phyloP scores from a whole-genome alignment of 2,329 filamentous ascomycete genomes.

The Rugonectria rugulosa region DNA sequence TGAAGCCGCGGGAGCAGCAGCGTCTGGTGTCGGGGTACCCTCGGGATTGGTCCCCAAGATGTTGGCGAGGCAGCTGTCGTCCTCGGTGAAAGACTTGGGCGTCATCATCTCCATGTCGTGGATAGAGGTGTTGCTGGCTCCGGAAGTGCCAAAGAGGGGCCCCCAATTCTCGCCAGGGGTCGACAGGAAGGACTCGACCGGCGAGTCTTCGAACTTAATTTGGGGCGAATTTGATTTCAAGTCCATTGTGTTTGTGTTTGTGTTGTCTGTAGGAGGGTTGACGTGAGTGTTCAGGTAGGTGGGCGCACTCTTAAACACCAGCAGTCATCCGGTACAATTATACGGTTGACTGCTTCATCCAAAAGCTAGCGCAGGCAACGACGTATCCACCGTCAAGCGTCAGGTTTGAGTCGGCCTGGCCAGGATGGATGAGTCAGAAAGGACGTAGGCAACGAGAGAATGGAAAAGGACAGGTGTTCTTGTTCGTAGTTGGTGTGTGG shows the following conservation, averaged over 20 bases:
- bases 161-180: conserved; percentile 57
- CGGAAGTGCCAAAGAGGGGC: conserved; percentile 54
- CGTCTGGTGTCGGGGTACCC: conserved; percentile 35
- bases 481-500: conserved; percentile 24
- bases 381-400: conserved; percentile 24
- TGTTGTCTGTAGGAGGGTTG: conserved; percentile 15
- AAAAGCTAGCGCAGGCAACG: conserved; percentile 20
- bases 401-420: conserved; percentile 35
- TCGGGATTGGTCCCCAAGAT: conserved; percentile 21
- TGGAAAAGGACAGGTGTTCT: conserved; percentile 42
- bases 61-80: conserved; percentile 22
- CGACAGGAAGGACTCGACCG: conserved; percentile 62
- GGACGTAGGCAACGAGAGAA: conserved; percentile 26
- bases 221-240: conserved; percentile 51
- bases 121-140: conserved; percentile 45
- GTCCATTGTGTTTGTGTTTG: conserved; percentile 48
- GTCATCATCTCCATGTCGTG: conserved; percentile 60
- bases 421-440: conserved; percentile 34
- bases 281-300: too few relatives aligned
- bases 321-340: conserved; percentile 13
- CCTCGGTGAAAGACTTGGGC: conserved; percentile 50
- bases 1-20: conserved; percentile 42
- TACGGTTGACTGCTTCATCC: conserved; percentile 14
- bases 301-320: conserved; percentile 9
- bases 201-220: conserved; percentile 62